Evolutionary conservation across 257 asterid species (phyloP).

Genomic region (Solanum paucissectum): DNA sequence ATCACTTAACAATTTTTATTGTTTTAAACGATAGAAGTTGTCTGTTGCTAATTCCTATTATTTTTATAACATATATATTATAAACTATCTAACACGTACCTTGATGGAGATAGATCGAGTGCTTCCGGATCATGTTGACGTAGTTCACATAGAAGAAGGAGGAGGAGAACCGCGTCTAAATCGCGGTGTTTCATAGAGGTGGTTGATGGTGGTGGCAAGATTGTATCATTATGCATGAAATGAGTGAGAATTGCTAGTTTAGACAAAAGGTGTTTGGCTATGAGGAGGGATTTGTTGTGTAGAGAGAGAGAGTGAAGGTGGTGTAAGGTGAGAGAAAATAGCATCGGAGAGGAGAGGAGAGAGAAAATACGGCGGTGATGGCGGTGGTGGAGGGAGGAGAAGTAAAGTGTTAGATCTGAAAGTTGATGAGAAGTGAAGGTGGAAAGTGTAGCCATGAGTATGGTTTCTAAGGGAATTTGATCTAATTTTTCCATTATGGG

Average conservation of each 20-base stretch:
- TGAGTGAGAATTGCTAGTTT: slow-evolving; percentile 35
- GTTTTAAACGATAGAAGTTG: neutral
- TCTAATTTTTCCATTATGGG: slow-evolving; percentile 29
- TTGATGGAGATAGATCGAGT: slow-evolving; percentile 36
- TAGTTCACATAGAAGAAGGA: slow-evolving; percentile 74
- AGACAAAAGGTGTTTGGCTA: slow-evolving; percentile 65
- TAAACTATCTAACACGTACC: neutral
- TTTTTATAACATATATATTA: neutral
- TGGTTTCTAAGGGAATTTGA: slow-evolving; percentile 23
- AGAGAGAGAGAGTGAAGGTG: slow-evolving; percentile 74
- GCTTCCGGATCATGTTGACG: slow-evolving; percentile 37
- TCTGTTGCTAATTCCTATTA: neutral
- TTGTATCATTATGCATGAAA: slow-evolving; percentile 10
- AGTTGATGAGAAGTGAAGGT: slow-evolving; percentile 45
- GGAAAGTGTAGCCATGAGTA: slow-evolving; percentile 58
- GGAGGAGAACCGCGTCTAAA: slow-evolving; percentile 60
- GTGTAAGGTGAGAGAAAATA: slow-evolving; percentile 69
- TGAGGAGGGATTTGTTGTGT: slow-evolving; percentile 64
- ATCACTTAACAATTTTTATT: too few relatives aligned
- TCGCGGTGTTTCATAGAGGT: slow-evolving; percentile 46
- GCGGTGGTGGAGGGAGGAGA: slow-evolving; percentile 57
- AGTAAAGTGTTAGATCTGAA: slow-evolving; percentile 43
- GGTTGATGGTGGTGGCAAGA: slow-evolving; percentile 5
- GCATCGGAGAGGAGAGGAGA: slow-evolving; percentile 57
- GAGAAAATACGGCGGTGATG: slow-evolving; percentile 55